Conservation (phyloP, 225 moss, liverwort and hornwort genomes). For the Physcomitrium patens region DNA sequence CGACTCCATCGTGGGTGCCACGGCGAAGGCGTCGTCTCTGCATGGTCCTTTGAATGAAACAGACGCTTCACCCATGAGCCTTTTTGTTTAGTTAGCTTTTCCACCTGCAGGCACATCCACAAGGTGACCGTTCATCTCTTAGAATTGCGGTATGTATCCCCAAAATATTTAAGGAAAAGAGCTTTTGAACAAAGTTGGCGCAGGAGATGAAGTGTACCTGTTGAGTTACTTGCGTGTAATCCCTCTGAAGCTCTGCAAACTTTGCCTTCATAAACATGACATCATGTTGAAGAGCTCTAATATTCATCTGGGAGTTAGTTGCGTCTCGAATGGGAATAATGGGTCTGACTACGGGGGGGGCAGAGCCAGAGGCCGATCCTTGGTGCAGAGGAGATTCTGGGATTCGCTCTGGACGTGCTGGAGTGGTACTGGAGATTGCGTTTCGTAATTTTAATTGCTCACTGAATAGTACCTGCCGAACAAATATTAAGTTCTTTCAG, state of each 20-base stretch:
- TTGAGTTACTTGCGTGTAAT: slow-evolving; percentile 73
- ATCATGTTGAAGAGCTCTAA: slow-evolving; percentile 72
- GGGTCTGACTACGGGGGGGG: neutral
- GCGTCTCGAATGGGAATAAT: slow-evolving; percentile 41
- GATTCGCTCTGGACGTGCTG: slow-evolving; percentile 39
- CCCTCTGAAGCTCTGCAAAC: slow-evolving; percentile 84
- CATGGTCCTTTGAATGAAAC: slow-evolving; percentile 51
- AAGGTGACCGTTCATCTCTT: too few species aligned
- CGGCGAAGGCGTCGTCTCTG: slow-evolving; percentile 34
- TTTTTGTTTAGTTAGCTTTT: slow-evolving; percentile 77
- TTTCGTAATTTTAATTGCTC: slow-evolving; percentile 87
- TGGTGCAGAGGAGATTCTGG: slow-evolving; percentile 19
- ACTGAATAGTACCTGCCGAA: slow-evolving; percentile 66
- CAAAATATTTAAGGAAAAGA: too few species aligned
- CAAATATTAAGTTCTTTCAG: neutral
- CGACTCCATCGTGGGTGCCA: slow-evolving; percentile 53
- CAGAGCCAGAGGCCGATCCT: slow-evolving; percentile 18
- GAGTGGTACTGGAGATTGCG: slow-evolving; percentile 51
- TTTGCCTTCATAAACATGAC: slow-evolving; percentile 90
- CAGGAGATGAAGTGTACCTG: slow-evolving; percentile 35
- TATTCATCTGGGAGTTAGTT: slow-evolving; percentile 66
- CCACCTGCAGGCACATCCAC: slow-evolving; percentile 44
- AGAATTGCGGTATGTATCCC: too few species aligned
- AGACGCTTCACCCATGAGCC: slow-evolving; percentile 61
- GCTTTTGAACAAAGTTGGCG: too few species aligned